These are phyloP conservation scores for Podila minutissima DNA, from an alignment of 192 early-diverging fungal species.

Conservation along the genomic window DNA sequence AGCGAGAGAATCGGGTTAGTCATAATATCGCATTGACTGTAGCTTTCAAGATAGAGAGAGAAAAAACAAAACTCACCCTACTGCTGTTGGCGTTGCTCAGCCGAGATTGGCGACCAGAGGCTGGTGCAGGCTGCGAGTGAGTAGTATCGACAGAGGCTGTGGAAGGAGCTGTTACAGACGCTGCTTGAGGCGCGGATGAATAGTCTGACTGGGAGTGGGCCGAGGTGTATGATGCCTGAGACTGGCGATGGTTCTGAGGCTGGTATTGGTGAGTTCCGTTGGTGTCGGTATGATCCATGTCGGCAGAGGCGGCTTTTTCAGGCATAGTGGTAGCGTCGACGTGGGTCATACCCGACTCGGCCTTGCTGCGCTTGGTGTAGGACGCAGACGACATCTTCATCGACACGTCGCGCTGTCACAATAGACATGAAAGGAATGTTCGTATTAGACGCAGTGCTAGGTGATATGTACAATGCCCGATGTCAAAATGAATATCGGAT, in stretches of 20 bases:
- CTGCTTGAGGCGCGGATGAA: neutral
- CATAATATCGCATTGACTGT: too few relatives aligned
- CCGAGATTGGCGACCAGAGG: conserved; percentile 36
- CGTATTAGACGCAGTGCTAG: neutral
- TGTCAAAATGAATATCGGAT: too few relatives aligned
- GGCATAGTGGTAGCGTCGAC: neutral
- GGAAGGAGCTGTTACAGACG: neutral
- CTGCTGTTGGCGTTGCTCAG: conserved; percentile 34
- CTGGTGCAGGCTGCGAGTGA: conserved; percentile 21
- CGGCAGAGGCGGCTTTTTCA: neutral
- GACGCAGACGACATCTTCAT: neutral
- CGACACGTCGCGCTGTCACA: neutral
- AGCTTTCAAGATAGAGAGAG: neutral
- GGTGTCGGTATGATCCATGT: neutral
- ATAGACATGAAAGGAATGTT: neutral
- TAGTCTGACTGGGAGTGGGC: neutral
- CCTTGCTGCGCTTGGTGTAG: conserved; percentile 12
- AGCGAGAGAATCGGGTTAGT: neutral
- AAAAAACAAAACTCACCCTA: conserved; percentile 6
- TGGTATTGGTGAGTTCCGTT: conserved; percentile 6
- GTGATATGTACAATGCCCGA: neutral
- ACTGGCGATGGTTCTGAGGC: conserved; percentile 7
- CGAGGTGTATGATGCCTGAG: conserved; percentile 11
- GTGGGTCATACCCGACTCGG: neutral
- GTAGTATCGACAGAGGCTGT: neutral